Evolutionary conservation across 495 filamentous ascomycete species (phyloP), one percentile per base, ranked within the genome.

Genomic region (Bathelium albidoporum): DNA sequence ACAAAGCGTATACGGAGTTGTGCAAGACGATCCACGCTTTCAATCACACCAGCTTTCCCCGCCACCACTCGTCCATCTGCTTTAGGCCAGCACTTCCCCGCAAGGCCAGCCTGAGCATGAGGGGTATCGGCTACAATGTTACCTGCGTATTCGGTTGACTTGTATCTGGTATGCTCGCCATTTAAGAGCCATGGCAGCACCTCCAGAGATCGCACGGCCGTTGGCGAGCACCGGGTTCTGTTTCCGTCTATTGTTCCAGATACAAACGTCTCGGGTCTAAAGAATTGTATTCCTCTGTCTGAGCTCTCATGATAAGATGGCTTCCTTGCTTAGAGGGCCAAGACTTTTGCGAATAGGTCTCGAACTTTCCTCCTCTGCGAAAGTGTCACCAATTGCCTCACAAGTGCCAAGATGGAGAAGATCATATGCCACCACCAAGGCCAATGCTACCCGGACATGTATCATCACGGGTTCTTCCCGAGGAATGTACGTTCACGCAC

Each of bases 381-480:
- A 16, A 11, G 11, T 24, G 20, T 9, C 49, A 10, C 24, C 24
- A 29, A 55, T 55, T 29, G 49, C 22, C 0, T 12, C 24, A 55
- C 49, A 55, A 28, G 44, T 49, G 18, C 49, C 49, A 20, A 29
- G 20, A 55, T 55, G 49, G 49, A 55, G 16, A 24, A 55, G 49
- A 29, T 55, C 24, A 16, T 55, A 55, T 55, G 49, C 52, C 26
- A 59, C 16, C 26, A 44, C n/a, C 22, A 59, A 49, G 29, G 28
- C 28, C 1, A 59, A 32, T 58, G 31, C 26, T 20, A 12, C 12
- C 2, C 62, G 75, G 61, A 79, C 73, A 16, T 83, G 75, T 18
- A 86, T 87, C 49, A 78, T 87, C 1, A 86, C 83, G 16, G 83
- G 84, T 16, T 81, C 82, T 4, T 71, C 75, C 5, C 73, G 80